phyloP scores from a whole-genome alignment of 2,329 filamentous ascomycete species.

The Amylocarpus encephaloides region DNA sequence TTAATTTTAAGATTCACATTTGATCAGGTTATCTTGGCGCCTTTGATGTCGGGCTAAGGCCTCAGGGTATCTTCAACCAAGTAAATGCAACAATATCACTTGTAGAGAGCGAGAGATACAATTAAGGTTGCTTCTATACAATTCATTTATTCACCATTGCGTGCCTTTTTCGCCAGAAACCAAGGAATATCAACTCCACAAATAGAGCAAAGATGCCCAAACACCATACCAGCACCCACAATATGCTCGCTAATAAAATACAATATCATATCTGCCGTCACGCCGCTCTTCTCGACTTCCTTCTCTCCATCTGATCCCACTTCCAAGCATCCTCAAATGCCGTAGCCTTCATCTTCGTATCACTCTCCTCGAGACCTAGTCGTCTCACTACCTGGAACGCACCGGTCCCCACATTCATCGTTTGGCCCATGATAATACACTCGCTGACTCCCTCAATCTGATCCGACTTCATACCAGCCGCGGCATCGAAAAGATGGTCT shows the following conservation, averaged over 20 bases:
- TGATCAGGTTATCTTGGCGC: too few species aligned
- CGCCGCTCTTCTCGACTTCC: constrained; percentile 12
- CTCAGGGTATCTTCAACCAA: too few species aligned
- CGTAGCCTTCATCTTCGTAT: constrained; percentile 46
- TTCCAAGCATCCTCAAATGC: constrained; percentile 66
- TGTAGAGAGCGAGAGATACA: too few species aligned
- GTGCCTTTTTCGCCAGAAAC: neutral
- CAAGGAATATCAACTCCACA: neutral
- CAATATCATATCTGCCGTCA: neutral
- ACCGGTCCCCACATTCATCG: constrained; percentile 84
- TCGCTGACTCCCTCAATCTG: constrained; percentile 89
- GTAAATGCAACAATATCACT: too few species aligned
- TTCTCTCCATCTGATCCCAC: constrained; percentile 28
- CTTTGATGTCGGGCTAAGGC: too few species aligned
- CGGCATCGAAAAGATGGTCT: constrained; percentile 93
- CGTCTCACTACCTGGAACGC: constrained; percentile 82
- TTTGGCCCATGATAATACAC: constrained; percentile 98
- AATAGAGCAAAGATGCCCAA: neutral
- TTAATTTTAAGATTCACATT: too few species aligned
- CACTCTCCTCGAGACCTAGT: constrained; percentile 57
- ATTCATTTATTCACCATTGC: too few species aligned
- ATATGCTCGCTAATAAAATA: neutral
- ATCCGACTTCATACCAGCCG: constrained; percentile 85
- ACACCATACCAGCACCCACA: neutral
- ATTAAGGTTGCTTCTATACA: too few species aligned